Conservation (phyloP, 371 early-diverging fungal genomes). For the Rhizopus delemar region DNA sequence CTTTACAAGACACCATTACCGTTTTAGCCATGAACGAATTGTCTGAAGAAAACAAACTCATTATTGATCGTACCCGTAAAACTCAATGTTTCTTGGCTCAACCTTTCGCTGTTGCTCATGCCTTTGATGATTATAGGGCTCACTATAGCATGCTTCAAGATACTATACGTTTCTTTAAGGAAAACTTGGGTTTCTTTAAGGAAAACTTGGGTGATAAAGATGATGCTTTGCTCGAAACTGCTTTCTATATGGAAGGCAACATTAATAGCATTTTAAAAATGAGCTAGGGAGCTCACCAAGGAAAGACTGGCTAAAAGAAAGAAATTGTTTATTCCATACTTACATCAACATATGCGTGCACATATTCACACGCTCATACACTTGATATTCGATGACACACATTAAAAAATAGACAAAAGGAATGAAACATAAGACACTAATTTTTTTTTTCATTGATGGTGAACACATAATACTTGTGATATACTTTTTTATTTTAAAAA, state of each 20-base stretch:
- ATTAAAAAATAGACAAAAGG: too few species aligned
- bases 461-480: too few species aligned
- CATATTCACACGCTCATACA: too few species aligned
- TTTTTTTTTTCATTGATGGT: too few species aligned
- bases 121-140: conserved; percentile 96
- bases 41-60: conserved; percentile 95
- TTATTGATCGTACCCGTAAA: conserved; percentile 93
- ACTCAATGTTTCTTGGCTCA: conserved; percentile 97
- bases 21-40: conserved; percentile 96
- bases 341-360: too few species aligned
- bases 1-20: conserved; percentile 96
- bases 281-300: conserved; percentile 87
- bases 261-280: conserved; percentile 87
- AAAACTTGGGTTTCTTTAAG: conserved; percentile 91
- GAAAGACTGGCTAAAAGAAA: conserved; percentile 21
- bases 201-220: conserved; percentile 96
- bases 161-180: conserved; percentile 94
- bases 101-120: conserved; percentile 94
- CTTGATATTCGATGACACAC: too few species aligned
- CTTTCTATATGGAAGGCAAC: conserved; percentile 97
- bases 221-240: conserved; percentile 91
- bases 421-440: too few species aligned
- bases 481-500: too few species aligned
- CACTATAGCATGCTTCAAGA: conserved; percentile 89
- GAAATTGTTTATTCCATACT: too few species aligned